Evolutionary conservation across 352 stramenopile species (phyloP), one percentile per base, ranked within the genome.

Genomic region (Phytophthora lateralis): DNA sequence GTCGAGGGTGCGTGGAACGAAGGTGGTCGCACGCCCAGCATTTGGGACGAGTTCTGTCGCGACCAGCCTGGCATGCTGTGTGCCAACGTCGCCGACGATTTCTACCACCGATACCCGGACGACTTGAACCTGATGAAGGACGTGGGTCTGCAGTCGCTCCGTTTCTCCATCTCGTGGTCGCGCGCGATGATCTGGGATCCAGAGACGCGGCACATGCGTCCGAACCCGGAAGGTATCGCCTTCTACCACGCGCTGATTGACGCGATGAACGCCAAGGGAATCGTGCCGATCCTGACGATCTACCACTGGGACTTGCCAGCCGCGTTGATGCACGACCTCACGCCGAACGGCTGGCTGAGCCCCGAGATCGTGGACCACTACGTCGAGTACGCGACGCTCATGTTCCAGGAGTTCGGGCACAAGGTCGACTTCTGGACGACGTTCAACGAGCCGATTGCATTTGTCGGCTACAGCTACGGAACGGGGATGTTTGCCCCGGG

Each of bases 221-320:
- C 84, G 18, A 98, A 98, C 76, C 66, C 81, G 11, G 73, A 79
- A 30, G 93, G 92, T 21, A 76, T 98, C 42, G 60, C 62, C 4
- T 97, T 97, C 76, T 98, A 98, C 75, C 85, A 95, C 62, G 37
- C 73, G 11, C 60, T 98, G 7, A 91, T 98, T 63, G 76, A 97
- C 65, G 63, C 67, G 27, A 70, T 98, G 8, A 24, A 88, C n/a
- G 63, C 49, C 12, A 66, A 70, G 20, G 74, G 75, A 53, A 97
- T 98, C 46, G 71, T 82, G 48, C 91, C 94, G 37, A 81, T 92
- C 44, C 79, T 97, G 10, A 98, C 89, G 3, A 60, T 98, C 5
- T 97, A 96, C 64, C 93, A 98, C 68, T 98, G 92, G 92, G 92
- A 98, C 71, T 55, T 98, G 20, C 94, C 94, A n/a, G 65, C 93